phyloP scores from a whole-genome alignment of 768 basidiomycete genomes.

The Trametes cubensis region DNA sequence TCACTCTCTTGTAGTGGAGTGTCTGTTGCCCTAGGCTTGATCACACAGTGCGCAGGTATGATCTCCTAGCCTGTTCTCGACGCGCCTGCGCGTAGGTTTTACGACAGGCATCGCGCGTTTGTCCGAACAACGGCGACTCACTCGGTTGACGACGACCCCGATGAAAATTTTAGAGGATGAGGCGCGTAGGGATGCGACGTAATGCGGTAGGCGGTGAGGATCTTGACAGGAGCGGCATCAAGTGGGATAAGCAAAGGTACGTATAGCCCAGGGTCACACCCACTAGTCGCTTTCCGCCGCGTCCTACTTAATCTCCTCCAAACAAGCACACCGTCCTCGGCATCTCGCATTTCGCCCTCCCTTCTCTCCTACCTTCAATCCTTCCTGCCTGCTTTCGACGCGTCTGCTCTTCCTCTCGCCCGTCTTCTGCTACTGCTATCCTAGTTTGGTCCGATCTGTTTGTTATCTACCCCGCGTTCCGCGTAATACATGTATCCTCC shows the following conservation, averaged over 20 bases:
- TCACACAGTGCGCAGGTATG: too few species aligned
- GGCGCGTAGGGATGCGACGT: background rate
- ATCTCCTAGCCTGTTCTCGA: too few species aligned
- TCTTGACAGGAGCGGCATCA: conserved; percentile 1
- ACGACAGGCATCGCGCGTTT: too few species aligned
- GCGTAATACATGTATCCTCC: conserved; percentile 10
- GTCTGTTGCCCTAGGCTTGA: too few species aligned
- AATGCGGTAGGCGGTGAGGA: background rate
- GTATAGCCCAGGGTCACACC: conserved; percentile 1
- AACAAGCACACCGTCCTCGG: background rate
- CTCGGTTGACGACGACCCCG: background rate
- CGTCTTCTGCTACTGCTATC: background rate
- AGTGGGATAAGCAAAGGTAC: conserved; percentile 8
- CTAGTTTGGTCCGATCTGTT: background rate
- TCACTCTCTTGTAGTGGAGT: too few species aligned
- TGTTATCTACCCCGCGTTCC: background rate
- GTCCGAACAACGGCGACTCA: background rate
- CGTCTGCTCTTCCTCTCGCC: background rate
- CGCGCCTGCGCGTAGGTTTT: too few species aligned
- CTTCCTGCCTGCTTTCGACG: background rate
- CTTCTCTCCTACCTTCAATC: background rate
- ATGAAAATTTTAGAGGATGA: background rate
- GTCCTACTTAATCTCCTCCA: background rate
- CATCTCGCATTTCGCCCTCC: background rate
- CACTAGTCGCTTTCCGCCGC: background rate